Evolutionary conservation across 2,329 filamentous ascomycete genomes (phyloP).

Genomic region (Chaetomium sp.): DNA sequence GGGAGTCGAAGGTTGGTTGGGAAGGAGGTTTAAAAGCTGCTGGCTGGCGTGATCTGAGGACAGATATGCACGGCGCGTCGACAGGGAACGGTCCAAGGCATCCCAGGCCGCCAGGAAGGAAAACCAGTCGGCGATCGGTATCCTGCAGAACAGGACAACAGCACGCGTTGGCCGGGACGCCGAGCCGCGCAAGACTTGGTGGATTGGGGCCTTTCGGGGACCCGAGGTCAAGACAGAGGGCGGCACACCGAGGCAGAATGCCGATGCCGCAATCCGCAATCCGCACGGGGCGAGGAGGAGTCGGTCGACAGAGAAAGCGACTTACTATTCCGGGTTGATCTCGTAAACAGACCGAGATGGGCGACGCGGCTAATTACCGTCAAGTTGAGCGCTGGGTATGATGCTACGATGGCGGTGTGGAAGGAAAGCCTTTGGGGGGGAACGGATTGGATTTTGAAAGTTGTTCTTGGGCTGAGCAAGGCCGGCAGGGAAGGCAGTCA

Average conservation of each 20-base stretch:
- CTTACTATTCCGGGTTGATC: constrained; percentile 33
- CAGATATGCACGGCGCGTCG: constrained; percentile 34
- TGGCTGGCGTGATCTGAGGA: constrained; percentile 33
- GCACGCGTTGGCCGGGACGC: constrained; percentile 19
- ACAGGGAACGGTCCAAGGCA: constrained; percentile 14
- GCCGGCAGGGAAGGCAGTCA: constrained; percentile 30
- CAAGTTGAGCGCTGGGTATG: constrained; percentile 32
- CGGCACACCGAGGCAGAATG: constrained; percentile 31
- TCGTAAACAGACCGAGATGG: constrained; percentile 31
- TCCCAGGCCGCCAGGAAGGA: constrained; percentile 21
- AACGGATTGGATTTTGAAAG: constrained; percentile 39
- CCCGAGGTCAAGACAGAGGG: constrained; percentile 20
- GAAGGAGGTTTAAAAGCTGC: constrained; percentile 22
- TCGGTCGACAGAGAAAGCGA: constrained; percentile 27
- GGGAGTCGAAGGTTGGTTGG: constrained; percentile 14
- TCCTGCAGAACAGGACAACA: constrained; percentile 24
- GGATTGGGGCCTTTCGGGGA: constrained; percentile 17
- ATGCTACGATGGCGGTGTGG: constrained; percentile 38
- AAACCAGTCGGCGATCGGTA: constrained; percentile 17
- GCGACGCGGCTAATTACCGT: constrained; percentile 33
- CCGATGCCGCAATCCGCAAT: constrained; percentile 29
- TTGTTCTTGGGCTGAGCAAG: constrained; percentile 36
- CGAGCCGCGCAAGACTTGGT: constrained; percentile 28
- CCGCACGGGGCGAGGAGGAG: constrained; percentile 3
- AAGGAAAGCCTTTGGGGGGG: constrained; percentile 32